phyloP scores from a whole-genome alignment of 75 land plant species.

The Picea sitchensis region DNA sequence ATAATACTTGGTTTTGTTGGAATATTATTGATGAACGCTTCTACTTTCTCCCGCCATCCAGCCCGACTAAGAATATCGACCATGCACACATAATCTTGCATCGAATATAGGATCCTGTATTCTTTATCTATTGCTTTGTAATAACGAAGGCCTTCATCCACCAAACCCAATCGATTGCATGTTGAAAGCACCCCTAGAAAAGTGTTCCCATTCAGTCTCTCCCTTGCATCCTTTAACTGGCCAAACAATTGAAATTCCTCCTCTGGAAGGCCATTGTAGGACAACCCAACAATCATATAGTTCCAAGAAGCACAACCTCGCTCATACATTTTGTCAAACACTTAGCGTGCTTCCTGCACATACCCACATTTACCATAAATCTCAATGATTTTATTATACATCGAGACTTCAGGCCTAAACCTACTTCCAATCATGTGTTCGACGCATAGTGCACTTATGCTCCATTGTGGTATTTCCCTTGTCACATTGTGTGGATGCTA shows the following conservation, averaged over 20 bases:
- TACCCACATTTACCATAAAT: constrained; percentile 8
- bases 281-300: constrained; percentile 12
- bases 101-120: background rate
- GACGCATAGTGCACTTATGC: background rate
- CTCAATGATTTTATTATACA: constrained; percentile 5
- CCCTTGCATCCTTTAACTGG: constrained; percentile 2
- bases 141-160: constrained; percentile 5
- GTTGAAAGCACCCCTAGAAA: constrained; percentile 6
- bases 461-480: too few species aligned
- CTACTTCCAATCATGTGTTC: background rate
- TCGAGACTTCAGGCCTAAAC: background rate
- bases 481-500: too few species aligned
- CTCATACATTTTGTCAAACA: constrained; percentile 13
- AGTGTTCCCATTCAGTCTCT: constrained; percentile 6
- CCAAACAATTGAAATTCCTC: background rate
- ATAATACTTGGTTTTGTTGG: background rate
- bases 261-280: background rate
- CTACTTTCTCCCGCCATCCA: constrained; percentile 4
- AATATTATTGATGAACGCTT: constrained; percentile 7
- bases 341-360: constrained; percentile 7
- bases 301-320: constrained; percentile 13
- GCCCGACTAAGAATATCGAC: constrained; percentile 4
- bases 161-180: constrained; percentile 7
- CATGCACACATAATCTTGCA: constrained; percentile 14
- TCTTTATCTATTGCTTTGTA: constrained; percentile 7